These are phyloP conservation scores for Sarocladium strictum DNA, from an alignment of 2,329 filamentous ascomycete species.

Conservation along the genomic window DNA sequence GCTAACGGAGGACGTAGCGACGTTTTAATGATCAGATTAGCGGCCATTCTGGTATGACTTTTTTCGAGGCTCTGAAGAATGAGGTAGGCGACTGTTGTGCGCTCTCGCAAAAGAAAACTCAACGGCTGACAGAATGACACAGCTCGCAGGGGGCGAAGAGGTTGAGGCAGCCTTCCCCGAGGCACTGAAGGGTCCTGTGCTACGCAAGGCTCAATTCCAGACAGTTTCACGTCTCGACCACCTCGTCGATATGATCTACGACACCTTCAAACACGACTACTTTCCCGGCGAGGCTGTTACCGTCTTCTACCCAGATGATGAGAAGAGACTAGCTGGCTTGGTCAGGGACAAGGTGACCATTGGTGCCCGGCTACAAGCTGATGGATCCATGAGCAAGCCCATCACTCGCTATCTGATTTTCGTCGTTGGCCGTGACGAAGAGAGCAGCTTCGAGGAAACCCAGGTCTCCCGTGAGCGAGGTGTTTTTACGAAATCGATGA, in stretches of 20 bases:
- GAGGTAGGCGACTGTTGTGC: constrained; percentile 45
- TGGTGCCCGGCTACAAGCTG: constrained; percentile 49
- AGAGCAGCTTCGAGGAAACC: constrained; percentile 72
- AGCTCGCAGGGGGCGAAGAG: constrained; percentile 76
- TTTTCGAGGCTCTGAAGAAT: constrained; percentile 87
- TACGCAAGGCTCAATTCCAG: constrained; percentile 88
- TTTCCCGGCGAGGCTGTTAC: constrained; percentile 83
- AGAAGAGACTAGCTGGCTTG: constrained; percentile 64
- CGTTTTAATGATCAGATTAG: constrained; percentile 95
- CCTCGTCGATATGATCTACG: constrained; percentile 60
- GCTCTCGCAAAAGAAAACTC: background rate
- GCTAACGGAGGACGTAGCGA: constrained; percentile 44
- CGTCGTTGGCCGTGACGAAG: constrained; percentile 62
- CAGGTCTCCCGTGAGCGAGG: constrained; percentile 85
- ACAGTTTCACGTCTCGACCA: constrained; percentile 86
- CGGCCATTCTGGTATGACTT: constrained; percentile 83
- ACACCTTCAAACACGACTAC: constrained; percentile 83
- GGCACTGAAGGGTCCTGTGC: constrained; percentile 80
- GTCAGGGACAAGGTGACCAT: constrained; percentile 85
- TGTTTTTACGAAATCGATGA: constrained; percentile 88
- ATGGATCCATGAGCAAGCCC: constrained; percentile 64
- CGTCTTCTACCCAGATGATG: constrained; percentile 58
- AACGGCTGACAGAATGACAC: constrained; percentile 10
- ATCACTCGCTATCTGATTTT: constrained; percentile 78
- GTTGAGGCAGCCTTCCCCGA: constrained; percentile 91